A percentile compares a stretch with the other conserved stretches of the same genome.
Evolutionary conservation across 805 yeast species (phyloP).

Genomic region (Millerago galiae): DNA sequence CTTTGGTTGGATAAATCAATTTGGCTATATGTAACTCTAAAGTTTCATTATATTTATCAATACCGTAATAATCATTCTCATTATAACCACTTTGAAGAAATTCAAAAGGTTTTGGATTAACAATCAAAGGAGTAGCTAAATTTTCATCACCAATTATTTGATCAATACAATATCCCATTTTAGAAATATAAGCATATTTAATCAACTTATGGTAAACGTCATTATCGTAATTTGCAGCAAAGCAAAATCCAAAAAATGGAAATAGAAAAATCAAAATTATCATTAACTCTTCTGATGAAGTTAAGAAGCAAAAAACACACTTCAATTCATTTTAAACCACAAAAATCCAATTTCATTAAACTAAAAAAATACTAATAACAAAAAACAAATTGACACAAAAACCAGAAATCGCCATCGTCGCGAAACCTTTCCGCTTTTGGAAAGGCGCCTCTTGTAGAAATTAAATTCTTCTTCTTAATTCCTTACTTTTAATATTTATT

Average conservation of each 20-base stretch:
- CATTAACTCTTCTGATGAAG: too few species aligned
- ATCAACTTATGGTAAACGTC: slow-evolving; percentile 14
- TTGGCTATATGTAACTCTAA: slow-evolving; percentile 6
- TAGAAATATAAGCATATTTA: slow-evolving; percentile 16
- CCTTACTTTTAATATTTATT: not conserved
- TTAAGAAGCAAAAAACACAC: too few species aligned
- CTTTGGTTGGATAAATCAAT: slow-evolving; percentile 1
- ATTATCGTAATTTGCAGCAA: slow-evolving; percentile 3
- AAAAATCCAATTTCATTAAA: not conserved
- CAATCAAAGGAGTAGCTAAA: slow-evolving; percentile 12
- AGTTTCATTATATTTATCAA: not conserved
- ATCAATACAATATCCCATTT: slow-evolving; percentile 18
- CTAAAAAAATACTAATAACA: not conserved
- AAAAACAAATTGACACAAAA: not conserved
- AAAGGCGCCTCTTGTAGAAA: too few species aligned
- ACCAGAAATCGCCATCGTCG: not conserved
- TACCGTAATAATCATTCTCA: slow-evolving; percentile 6
- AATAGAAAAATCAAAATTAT: not conserved
- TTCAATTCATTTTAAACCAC: not conserved
- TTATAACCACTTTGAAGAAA: slow-evolving; percentile 10
- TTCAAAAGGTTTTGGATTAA: slow-evolving; percentile 11
- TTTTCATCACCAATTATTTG: slow-evolving; percentile 5
- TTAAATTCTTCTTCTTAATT: not conserved
- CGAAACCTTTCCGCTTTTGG: not conserved
- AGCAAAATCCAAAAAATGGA: not conserved